Evolutionary conservation across 371 early-diverging fungal genomes (phyloP).

Genomic region (Lichtheimia ornata): DNA sequence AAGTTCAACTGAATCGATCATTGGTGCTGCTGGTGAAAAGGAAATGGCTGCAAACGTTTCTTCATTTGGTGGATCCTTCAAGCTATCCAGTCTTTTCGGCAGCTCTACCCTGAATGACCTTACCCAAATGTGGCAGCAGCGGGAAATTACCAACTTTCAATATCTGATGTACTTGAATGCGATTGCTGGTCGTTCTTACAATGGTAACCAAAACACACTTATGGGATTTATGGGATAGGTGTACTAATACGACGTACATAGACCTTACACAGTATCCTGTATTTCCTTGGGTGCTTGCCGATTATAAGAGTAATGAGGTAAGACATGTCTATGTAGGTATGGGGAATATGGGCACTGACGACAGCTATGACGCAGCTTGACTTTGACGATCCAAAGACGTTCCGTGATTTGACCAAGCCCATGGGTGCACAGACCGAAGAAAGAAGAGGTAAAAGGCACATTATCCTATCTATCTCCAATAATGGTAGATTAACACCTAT

Average conservation of each 20-base stretch:
- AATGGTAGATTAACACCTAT: too few species aligned
- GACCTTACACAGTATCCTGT: conserved; percentile 74
- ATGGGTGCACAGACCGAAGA: conserved; percentile 82
- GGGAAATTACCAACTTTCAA: conserved; percentile 86
- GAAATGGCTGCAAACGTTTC: conserved; percentile 15
- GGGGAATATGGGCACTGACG: background rate
- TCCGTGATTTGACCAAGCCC: conserved; percentile 83
- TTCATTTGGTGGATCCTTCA: conserved; percentile 44
- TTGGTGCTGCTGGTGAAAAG: conserved; percentile 45
- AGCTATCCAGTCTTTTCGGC: conserved; percentile 62
- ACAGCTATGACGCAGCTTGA: conserved; percentile 45
- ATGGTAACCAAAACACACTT: conserved; percentile 27
- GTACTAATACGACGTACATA: conserved; percentile 8
- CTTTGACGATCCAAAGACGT: conserved; percentile 66
- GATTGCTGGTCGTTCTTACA: conserved; percentile 75
- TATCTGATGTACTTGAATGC: conserved; percentile 89
- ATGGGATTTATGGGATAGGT: background rate
- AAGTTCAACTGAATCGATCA: conserved; percentile 44
- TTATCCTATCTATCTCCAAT: too few species aligned
- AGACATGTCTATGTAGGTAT: background rate
- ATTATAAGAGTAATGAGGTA: conserved; percentile 63
- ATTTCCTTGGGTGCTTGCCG: conserved; percentile 76
- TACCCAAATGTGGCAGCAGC: conserved; percentile 72
- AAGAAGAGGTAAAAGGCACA: conserved; percentile 42
- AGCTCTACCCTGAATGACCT: conserved; percentile 69